Conservation (phyloP, 257 asterid genomes). For the Gardenia jasminoides region DNA sequence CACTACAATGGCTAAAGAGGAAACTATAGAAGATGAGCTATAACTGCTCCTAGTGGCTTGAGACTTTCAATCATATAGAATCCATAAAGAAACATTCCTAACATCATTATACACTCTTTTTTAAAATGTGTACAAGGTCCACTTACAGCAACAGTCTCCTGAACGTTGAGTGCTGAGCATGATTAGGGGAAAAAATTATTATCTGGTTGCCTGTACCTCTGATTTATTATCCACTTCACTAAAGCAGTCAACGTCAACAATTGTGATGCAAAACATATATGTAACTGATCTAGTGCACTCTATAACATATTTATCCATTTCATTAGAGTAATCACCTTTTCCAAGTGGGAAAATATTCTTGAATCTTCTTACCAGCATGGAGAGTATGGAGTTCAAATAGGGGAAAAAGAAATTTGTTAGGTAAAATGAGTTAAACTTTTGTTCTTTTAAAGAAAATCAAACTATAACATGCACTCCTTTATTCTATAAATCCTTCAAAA, state of each 20-base stretch:
- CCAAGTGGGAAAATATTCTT: neutral
- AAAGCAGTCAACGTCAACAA: neutral
- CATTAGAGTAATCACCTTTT: neutral
- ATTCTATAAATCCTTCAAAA: too few relatives aligned
- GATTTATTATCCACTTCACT: neutral
- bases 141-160: neutral
- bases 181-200: neutral
- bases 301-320: too few relatives aligned
- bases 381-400: neutral
- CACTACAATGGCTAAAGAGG: too few relatives aligned
- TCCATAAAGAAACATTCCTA: too few relatives aligned
- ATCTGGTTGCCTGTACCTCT: neutral
- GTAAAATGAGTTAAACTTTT: neutral
- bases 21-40: too few relatives aligned
- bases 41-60: too few relatives aligned
- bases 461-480: too few relatives aligned
- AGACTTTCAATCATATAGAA: too few relatives aligned
- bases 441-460: too few relatives aligned
- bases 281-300: neutral
- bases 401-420: neutral
- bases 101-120: too few relatives aligned
- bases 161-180: neutral
- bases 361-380: neutral
- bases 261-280: too few relatives aligned
- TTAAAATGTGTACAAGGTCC: too few relatives aligned